Evolutionary conservation across 2,329 filamentous ascomycete species (phyloP).

Genomic region (Exophiala spinifera): DNA sequence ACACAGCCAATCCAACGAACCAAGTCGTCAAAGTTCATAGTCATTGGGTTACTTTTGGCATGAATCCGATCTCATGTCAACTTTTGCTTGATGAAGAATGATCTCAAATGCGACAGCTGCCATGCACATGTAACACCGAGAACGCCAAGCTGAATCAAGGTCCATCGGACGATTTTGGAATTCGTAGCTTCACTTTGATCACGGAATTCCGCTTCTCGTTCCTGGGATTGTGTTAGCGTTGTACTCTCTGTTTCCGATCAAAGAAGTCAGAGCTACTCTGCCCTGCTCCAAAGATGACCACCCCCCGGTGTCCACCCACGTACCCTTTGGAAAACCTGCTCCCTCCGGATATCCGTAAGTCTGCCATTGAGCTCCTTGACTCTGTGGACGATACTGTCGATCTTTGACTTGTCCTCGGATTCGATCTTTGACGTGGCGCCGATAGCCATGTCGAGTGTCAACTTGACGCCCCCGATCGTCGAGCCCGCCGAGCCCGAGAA

Average conservation of each 20-base stretch:
- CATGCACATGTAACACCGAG: conserved; percentile 87
- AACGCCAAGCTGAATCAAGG: conserved; percentile 81
- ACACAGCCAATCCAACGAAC: not conserved
- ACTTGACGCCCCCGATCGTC: conserved; percentile 69
- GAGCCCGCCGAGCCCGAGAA: conserved; percentile 63
- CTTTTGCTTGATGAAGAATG: conserved; percentile 99
- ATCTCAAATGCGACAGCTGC: conserved; percentile 91
- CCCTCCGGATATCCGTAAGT: conserved; percentile 81
- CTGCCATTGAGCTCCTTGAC: conserved; percentile 85
- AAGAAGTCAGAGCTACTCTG: not conserved
- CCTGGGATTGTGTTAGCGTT: conserved; percentile 50
- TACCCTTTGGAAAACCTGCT: conserved; percentile 96
- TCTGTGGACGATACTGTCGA: conserved; percentile 82
- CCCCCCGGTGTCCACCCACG: too few species aligned
- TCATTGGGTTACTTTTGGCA: not conserved
- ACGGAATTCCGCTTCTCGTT: conserved; percentile 95
- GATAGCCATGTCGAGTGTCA: conserved; percentile 87
- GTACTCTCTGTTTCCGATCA: too few species aligned
- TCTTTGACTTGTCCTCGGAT: conserved; percentile 88
- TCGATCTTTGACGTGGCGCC: conserved; percentile 93
- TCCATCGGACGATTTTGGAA: conserved; percentile 87
- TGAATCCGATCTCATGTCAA: conserved; percentile 64
- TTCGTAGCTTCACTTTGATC: conserved; percentile 96
- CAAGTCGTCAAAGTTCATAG: not conserved
- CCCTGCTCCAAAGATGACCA: not conserved